These are phyloP conservation scores for Tolypocladium tundrense DNA, from an alignment of 2,329 filamentous ascomycete species.

Conservation along the genomic window DNA sequence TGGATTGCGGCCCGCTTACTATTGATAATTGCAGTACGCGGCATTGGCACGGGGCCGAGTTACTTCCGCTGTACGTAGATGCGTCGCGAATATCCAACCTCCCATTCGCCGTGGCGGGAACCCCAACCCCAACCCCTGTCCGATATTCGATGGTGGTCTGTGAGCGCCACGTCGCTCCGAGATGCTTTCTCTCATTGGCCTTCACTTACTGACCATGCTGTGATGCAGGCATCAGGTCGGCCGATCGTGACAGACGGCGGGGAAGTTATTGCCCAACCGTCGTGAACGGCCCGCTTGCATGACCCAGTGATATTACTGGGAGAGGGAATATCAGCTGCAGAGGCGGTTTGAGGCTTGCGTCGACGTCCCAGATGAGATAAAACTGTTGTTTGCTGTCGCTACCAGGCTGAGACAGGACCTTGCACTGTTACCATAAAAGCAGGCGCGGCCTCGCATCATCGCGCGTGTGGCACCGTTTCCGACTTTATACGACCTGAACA, in stretches of 20 bases:
- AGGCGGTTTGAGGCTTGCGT: not conserved
- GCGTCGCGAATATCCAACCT: not conserved
- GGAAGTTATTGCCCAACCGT: not conserved
- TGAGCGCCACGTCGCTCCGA: not conserved
- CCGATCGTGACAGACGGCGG: not conserved
- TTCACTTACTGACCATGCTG: not conserved
- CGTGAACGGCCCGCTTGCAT: not conserved
- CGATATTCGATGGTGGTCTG: not conserved
- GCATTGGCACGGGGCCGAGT: not conserved
- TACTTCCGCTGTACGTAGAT: not conserved
- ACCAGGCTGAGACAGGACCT: not conserved
- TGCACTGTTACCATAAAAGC: not conserved
- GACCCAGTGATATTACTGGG: not conserved
- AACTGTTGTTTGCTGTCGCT: not conserved
- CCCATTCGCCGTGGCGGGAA: not conserved
- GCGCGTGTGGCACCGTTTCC: not conserved
- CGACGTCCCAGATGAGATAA: not conserved
- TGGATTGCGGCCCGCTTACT: not conserved
- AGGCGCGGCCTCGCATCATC: not conserved
- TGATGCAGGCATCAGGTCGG: not conserved
- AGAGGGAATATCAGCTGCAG: slow-evolving; percentile 1
- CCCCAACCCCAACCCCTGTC: not conserved
- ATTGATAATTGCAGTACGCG: not conserved
- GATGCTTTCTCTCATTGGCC: not conserved
- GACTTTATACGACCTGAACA: not conserved